phyloP scores from a whole-genome alignment of 768 basidiomycete species.

The Naganishia antarctica region DNA sequence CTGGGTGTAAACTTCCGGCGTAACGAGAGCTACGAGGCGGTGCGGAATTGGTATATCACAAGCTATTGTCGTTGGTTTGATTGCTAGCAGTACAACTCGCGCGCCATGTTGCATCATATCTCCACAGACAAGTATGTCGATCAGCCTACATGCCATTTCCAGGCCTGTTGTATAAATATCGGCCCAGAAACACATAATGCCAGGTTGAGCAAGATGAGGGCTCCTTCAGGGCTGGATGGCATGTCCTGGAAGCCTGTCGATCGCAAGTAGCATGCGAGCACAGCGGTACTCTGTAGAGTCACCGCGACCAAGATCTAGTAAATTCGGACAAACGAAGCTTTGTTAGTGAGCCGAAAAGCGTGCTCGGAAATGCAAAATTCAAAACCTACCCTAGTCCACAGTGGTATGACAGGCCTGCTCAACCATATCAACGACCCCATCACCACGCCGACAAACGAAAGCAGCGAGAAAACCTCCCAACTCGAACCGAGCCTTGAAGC shows the following conservation, averaged over 20 bases:
- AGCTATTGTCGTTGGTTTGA: no score
- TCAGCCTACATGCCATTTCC: conserved; percentile 16
- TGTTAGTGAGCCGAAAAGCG: neutral
- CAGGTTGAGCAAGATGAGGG: conserved; percentile 3
- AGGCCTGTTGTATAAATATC: conserved; percentile 10
- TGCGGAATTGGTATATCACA: no score
- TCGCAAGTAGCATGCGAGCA: neutral
- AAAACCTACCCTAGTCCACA: neutral
- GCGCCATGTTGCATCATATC: neutral
- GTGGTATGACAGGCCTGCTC: conserved; percentile 13
- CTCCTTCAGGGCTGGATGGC: conserved; percentile 10
- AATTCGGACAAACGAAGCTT: neutral
- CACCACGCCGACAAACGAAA: conserved; percentile 61
- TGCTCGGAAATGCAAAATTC: no score
- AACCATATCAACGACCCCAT: conserved; percentile 25
- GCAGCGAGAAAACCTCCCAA: conserved; percentile 79
- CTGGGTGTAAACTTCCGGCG: no score
- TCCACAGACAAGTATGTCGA: neutral
- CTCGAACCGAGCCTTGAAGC: conserved; percentile 82
- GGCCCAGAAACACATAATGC: conserved; percentile 9
- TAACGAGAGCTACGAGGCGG: no score
- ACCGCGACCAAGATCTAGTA: neutral
- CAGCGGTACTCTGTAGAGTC: neutral
- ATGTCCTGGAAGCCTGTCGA: neutral
- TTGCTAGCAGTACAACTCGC: no score